Percentiles rank a stretch among this genome's conserved stretches.
Evolutionary conservation across 176 grass and related monocot species (phyloP).

Genomic region (Ensete glaucum): DNA sequence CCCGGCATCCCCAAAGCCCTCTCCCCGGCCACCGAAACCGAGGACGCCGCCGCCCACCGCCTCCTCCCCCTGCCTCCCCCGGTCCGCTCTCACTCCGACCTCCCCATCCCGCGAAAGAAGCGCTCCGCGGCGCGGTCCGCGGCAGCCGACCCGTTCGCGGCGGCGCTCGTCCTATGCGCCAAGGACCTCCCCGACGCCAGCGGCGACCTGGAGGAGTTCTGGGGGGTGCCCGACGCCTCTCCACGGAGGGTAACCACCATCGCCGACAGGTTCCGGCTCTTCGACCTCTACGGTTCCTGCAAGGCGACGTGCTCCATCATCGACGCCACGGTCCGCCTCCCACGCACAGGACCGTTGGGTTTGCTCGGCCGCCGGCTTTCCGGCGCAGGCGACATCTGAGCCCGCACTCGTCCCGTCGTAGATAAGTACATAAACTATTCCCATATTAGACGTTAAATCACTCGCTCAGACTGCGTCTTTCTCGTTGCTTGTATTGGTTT

Average conservation of each 20-base stretch:
- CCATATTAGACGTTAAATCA: neutral
- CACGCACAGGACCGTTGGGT: neutral
- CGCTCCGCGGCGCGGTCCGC: neutral
- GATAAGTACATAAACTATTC: conserved; percentile 8
- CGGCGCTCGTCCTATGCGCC: conserved; percentile 2
- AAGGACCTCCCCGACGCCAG: neutral
- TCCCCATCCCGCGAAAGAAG: conserved; percentile 1
- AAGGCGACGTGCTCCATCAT: conserved; percentile 8
- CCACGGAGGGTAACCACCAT: neutral
- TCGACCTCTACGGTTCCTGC: conserved; percentile 13
- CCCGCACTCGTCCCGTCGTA: neutral
- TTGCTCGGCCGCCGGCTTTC: neutral
- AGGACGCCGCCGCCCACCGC: neutral
- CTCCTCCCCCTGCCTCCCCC: conserved; percentile 11
- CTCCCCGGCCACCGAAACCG: neutral
- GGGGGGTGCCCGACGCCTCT: neutral
- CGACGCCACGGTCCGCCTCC: conserved; percentile 1
- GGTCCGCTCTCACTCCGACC: conserved; percentile 8
- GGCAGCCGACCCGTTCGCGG: neutral
- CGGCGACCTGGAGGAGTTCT: conserved; percentile 1
- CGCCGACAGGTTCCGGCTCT: conserved; percentile 1
- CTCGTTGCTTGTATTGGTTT: neutral
- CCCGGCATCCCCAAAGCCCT: conserved; percentile 73
- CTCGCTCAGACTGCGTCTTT: neutral
- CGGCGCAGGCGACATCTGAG: neutral